Conservation (phyloP, 345 rosid genomes). For the Bruguiera gymnorhiza region DNA sequence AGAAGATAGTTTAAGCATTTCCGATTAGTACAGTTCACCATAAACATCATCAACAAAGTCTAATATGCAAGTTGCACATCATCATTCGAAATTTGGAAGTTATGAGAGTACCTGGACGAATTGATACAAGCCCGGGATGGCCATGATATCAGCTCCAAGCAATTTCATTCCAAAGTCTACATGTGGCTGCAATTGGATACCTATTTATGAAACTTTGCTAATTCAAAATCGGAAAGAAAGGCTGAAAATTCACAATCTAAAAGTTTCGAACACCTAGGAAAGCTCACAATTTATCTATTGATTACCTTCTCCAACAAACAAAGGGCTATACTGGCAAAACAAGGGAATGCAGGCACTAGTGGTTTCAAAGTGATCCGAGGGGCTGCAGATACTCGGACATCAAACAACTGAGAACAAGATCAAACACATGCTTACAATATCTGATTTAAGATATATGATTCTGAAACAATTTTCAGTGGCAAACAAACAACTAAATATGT, state of each 20-base stretch:
- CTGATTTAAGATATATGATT: too few relatives aligned
- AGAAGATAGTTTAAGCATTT: slow-evolving; percentile 7
- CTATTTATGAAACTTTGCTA: not conserved
- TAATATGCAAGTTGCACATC: not conserved
- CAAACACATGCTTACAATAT: slow-evolving; percentile 4
- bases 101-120: slow-evolving; percentile 37
- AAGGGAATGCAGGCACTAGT: slow-evolving; percentile 51
- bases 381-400: slow-evolving; percentile 33
- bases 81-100: not conserved
- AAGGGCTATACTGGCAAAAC: slow-evolving; percentile 34
- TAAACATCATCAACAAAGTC: not conserved
- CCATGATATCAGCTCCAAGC: slow-evolving; percentile 48
- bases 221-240: not conserved
- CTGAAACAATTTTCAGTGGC: too few relatives aligned
- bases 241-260: not conserved
- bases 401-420: slow-evolving; percentile 36
- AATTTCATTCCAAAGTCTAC: slow-evolving; percentile 51
- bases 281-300: not conserved
- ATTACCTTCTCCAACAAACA: slow-evolving; percentile 46
- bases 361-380: slow-evolving; percentile 43
- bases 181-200: slow-evolving; percentile 34
- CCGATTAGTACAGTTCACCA: not conserved
- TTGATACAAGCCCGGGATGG: slow-evolving; percentile 45
- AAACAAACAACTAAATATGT: too few relatives aligned
- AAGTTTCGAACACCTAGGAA: not conserved